Evolutionary conservation across 257 asterid genomes (phyloP).

Genomic region (Solanum infundibuliforme): DNA sequence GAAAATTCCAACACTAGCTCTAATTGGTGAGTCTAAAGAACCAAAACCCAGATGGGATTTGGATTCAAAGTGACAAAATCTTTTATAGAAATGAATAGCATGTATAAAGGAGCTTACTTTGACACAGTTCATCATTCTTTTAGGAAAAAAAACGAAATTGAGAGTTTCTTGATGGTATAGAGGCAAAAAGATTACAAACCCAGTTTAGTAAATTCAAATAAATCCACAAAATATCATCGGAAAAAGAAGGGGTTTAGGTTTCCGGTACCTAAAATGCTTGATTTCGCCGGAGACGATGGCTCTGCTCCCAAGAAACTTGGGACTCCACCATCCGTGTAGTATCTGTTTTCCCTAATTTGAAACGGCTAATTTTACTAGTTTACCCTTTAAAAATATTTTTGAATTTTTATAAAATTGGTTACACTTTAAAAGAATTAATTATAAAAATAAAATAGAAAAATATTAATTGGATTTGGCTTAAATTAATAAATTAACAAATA

Average conservation of each 20-base stretch:
- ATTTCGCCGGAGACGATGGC: background rate
- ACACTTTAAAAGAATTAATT: background rate
- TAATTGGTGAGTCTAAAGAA: slow-evolving; percentile 13
- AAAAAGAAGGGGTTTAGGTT: background rate
- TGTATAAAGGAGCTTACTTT: slow-evolving; percentile 5
- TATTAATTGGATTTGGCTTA: background rate
- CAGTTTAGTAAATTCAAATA: background rate
- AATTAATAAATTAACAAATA: background rate
- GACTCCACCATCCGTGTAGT: background rate
- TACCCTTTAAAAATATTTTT: background rate
- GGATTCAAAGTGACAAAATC: slow-evolving; percentile 21
- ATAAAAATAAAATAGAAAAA: background rate
- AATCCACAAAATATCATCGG: background rate
- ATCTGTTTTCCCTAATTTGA: background rate
- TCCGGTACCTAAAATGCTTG: background rate
- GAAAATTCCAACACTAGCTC: slow-evolving; percentile 55
- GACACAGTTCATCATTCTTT: slow-evolving; percentile 18
- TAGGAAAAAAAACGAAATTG: background rate
- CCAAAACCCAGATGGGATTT: slow-evolving; percentile 6
- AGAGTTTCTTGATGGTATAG: background rate
- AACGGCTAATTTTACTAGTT: background rate
- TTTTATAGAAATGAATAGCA: background rate
- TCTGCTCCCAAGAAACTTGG: background rate
- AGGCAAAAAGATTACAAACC: background rate
- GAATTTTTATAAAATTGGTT: background rate